A percentile compares a stretch with the other conserved stretches of the same genome.
Evolutionary conservation across 768 basidiomycete genomes (phyloP).

Genomic region (Suillus americanus): DNA sequence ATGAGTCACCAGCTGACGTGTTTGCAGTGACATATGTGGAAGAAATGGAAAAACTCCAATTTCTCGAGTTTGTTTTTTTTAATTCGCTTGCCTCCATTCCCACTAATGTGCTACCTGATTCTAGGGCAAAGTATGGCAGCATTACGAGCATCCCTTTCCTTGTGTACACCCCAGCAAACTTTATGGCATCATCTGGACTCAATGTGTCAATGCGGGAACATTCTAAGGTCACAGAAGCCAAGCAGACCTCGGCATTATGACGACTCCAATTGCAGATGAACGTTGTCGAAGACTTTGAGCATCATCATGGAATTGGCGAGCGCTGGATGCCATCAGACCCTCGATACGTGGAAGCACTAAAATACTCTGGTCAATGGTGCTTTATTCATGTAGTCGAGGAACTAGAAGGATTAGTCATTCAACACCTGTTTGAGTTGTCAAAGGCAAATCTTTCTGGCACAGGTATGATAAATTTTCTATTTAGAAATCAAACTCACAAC

Average conservation of each 20-base stretch:
- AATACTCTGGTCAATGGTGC: conserved; percentile 3
- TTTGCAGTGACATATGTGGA: conserved; percentile 11
- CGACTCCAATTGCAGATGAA: conserved; percentile 13
- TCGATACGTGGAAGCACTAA: conserved; percentile 21
- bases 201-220: conserved; percentile 11
- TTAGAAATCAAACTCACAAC: background rate
- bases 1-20: conserved; percentile 19
- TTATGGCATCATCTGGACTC: conserved; percentile 8
- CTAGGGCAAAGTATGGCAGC: conserved; percentile 14
- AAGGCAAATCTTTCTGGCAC: conserved; percentile 36
- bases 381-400: conserved; percentile 33
- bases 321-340: conserved; percentile 26
- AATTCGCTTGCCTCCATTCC: background rate
- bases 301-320: conserved; percentile 22
- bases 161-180: conserved; percentile 14
- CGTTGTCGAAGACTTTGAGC: conserved; percentile 9
- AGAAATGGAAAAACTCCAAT: conserved; percentile 1
- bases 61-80: background rate
- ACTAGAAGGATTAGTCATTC: conserved; percentile 34
- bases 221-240: conserved; percentile 21
- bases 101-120: background rate
- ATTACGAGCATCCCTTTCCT: conserved; percentile 12
- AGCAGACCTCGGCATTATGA: conserved; percentile 17
- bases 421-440: conserved; percentile 38
- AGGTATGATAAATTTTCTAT: conserved; percentile 23